Evolutionary conservation across 2,329 filamentous ascomycete genomes (phyloP), one percentile per base, ranked within the genome.

Genomic region (Colletotrichum sp.): DNA sequence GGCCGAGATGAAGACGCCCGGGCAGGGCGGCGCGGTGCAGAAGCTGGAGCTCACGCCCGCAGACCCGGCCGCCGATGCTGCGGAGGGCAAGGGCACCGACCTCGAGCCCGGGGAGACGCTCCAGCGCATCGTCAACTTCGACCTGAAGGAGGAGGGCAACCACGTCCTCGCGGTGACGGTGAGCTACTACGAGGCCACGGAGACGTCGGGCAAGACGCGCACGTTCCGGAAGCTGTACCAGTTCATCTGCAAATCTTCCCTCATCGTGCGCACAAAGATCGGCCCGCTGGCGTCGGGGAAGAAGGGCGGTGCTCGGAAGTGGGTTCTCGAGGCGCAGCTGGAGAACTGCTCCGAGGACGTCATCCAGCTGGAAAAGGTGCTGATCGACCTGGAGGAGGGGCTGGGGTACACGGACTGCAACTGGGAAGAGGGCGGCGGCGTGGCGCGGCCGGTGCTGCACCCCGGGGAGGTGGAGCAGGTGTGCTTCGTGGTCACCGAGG

Each of bases 191-290:
- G 96, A 98, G 85, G 96, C 94, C 0, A 91, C 90, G n/a, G 88
- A 94, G 79, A 92, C 90, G 22, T 91, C 89, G 78, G 92, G 92
- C 5, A 91, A 95, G 66, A 93, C 94, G 48, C 89, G 97, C 75
- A 98, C 95, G 12, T 98, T 98, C 82, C 89, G 96, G 78, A 98
- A 98, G 86, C 87, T 99, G 76, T 99, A 98, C 84, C 97, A 98
- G 84, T 99, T 99, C 82, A 93, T 97, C 71, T 97, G 96, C 82
- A 96, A 98, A 87, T 92, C 95, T 52, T 94, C 96, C 76, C 88
- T 99, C 79, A 95, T 96, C 77, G 96, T 99, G 75, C 90, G 96
- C 77, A 98, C 96, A 1, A 99, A 98, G 84, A 91, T 95, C 5
- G 94, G 94, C 5, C 89, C 92, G 67, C 82, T 95, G 71, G 81